phyloP scores from a whole-genome alignment of 208 protist species.

The Wallacemonas sp. region DNA sequence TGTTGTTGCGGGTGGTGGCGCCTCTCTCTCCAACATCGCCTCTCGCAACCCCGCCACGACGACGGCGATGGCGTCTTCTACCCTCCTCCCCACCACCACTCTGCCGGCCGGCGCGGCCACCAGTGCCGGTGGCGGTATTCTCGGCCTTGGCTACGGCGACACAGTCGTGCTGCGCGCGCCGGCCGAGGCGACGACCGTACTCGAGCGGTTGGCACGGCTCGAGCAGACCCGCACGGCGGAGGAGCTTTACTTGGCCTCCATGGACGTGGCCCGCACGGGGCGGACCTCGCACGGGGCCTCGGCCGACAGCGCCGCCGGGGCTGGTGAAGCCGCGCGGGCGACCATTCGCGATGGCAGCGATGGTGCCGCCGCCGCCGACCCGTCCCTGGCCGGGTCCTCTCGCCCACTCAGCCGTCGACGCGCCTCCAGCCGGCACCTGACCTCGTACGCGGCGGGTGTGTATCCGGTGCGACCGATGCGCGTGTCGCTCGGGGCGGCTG shows the following conservation, averaged over 20 bases:
- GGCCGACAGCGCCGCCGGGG: neutral
- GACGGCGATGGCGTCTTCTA: neutral
- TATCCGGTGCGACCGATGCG: slow-evolving; percentile 23
- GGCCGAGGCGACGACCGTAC: neutral
- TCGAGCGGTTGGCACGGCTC: neutral
- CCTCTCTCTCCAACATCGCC: neutral
- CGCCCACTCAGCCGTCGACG: neutral
- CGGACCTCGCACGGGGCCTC: neutral
- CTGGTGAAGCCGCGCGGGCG: slow-evolving; percentile 2
- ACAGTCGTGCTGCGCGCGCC: slow-evolving; percentile 1
- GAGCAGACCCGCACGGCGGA: neutral
- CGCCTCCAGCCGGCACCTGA: neutral
- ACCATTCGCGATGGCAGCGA: neutral
- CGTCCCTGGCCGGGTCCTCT: too few relatives aligned
- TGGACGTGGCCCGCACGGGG: neutral
- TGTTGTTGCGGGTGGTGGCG: neutral
- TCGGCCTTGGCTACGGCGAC: slow-evolving; percentile 5
- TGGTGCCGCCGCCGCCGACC: neutral
- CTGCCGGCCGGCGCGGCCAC: neutral
- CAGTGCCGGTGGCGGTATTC: neutral
- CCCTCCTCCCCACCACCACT: neutral
- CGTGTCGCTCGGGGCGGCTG: neutral
- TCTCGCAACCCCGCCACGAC: neutral
- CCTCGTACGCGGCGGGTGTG: slow-evolving; percentile 24
- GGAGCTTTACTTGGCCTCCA: slow-evolving; percentile 2